phyloP scores from a whole-genome alignment of 1,139 yeast species.

The Kluyveromyces sp. region DNA sequence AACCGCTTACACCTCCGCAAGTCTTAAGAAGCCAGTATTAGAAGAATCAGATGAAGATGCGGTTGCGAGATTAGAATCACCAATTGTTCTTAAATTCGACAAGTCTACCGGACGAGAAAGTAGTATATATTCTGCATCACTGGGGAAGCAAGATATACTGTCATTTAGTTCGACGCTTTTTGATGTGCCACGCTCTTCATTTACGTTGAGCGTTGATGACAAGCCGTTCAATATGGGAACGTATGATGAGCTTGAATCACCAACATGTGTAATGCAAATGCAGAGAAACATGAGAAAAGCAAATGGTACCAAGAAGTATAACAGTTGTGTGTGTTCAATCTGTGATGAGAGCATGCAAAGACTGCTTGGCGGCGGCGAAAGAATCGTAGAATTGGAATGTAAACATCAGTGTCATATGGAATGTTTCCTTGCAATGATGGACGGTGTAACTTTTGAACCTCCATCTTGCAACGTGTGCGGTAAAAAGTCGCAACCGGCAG shows the following conservation, averaged over 20 bases:
- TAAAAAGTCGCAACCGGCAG: slow-evolving; percentile 16
- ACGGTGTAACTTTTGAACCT: slow-evolving; percentile 5
- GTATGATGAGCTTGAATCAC: slow-evolving; percentile 18
- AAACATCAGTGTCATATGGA: slow-evolving; percentile 26
- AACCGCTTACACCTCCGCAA: slow-evolving; percentile 5
- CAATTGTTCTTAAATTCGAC: slow-evolving; percentile 4
- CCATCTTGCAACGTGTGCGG: slow-evolving; percentile 27
- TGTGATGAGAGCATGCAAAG: slow-evolving; percentile 32
- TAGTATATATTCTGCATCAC: neutral
- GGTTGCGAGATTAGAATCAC: slow-evolving; percentile 4
- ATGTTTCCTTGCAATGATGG: slow-evolving; percentile 20
- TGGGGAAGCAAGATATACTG: neutral
- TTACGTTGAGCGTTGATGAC: neutral
- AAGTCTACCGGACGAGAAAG: neutral
- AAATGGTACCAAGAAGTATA: slow-evolving; percentile 17
- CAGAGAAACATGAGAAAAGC: slow-evolving; percentile 8
- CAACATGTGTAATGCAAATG: slow-evolving; percentile 12
- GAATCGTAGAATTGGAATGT: slow-evolving; percentile 30
- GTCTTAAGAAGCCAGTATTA: neutral
- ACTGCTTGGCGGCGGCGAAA: slow-evolving; percentile 31
- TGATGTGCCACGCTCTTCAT: neutral
- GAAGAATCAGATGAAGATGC: neutral
- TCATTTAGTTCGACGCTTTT: slow-evolving; percentile 2
- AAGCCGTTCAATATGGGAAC: slow-evolving; percentile 1
- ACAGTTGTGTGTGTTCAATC: slow-evolving; percentile 27